phyloP scores from a whole-genome alignment of 2,329 filamentous ascomycete genomes.

The Catunica adiposa region DNA sequence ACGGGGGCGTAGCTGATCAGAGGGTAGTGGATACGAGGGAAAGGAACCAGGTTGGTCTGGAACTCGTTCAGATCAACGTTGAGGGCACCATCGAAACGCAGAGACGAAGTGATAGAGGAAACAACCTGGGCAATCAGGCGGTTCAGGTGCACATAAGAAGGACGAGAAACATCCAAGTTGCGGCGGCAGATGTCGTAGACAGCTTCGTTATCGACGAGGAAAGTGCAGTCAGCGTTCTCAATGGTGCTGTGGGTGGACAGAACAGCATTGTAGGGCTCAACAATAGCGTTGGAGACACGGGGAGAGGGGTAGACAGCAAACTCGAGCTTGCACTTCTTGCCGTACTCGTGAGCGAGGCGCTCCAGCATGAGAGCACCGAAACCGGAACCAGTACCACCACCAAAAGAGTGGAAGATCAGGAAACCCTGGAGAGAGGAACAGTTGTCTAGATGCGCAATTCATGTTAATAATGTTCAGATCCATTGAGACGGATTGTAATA shows the following conservation, averaged over 20 bases:
- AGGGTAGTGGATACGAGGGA: conserved; percentile 59
- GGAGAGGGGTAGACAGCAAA: conserved; percentile 57
- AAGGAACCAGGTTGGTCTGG: conserved; percentile 61
- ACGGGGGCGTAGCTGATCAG: conserved; percentile 58
- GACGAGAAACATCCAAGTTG: conserved; percentile 52
- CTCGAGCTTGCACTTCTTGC: conserved; percentile 64
- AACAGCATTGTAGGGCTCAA: conserved; percentile 60
- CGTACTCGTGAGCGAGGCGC: conserved; percentile 56
- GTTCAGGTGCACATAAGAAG: conserved; percentile 56
- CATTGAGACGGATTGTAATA: conserved; percentile 1
- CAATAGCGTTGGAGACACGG: conserved; percentile 51
- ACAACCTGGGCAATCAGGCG: conserved; percentile 58
- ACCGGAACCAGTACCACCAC: conserved; percentile 55
- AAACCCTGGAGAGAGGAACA: conserved; percentile 58
- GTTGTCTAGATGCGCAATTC: conserved; percentile 37
- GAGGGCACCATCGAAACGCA: conserved; percentile 56
- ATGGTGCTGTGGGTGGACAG: conserved; percentile 60
- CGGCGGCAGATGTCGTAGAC: conserved; percentile 61
- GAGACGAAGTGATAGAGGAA: conserved; percentile 56
- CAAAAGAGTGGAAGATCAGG: conserved; percentile 60
- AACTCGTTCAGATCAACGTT: conserved; percentile 65
- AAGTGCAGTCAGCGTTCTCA: conserved; percentile 65
- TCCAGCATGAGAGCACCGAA: conserved; percentile 57
- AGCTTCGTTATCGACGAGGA: conserved; percentile 59
- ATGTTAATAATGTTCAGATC: conserved; percentile 16